Conservation (phyloP, 176 grass and related monocot genomes). For the Coix lacrymajobi region DNA sequence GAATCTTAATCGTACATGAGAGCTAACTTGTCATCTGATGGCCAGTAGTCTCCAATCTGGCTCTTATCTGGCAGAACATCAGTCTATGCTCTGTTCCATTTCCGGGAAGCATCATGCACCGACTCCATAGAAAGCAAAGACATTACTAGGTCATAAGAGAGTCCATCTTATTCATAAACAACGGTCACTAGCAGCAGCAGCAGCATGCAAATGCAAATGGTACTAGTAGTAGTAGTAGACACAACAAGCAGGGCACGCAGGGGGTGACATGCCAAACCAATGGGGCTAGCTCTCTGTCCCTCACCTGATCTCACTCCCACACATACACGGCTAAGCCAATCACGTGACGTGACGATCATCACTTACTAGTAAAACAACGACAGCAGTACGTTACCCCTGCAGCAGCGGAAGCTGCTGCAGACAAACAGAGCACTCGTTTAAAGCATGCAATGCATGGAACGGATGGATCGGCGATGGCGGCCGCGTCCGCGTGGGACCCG, state of each 20-base stretch:
- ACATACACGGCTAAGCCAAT: conserved; percentile 23
- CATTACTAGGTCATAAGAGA: neutral
- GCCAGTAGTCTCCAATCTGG: too few species aligned
- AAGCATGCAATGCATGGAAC: conserved; percentile 3
- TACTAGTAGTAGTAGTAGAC: conserved; percentile 14
- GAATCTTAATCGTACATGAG: neutral
- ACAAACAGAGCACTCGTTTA: conserved; percentile 9
- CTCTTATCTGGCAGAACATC: neutral
- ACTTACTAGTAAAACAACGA: conserved; percentile 31
- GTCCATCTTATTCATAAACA: conserved; percentile 16
- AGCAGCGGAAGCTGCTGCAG: neutral
- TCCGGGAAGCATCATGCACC: neutral
- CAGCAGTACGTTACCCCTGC: conserved; percentile 21
- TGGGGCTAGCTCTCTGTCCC: neutral
- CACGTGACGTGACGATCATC: conserved; percentile 26
- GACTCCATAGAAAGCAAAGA: neutral
- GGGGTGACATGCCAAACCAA: conserved; percentile 27
- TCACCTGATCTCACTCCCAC: neutral
- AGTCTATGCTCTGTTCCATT: neutral
- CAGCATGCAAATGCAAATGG: neutral
- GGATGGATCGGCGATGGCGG: neutral
- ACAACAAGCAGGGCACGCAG: conserved; percentile 21
- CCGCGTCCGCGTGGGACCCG: neutral
- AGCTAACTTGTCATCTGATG: neutral
- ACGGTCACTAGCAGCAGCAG: conserved; percentile 3